Evolutionary conservation across 768 basidiomycete genomes (phyloP).

Genomic region (Mycena leptocephala): DNA sequence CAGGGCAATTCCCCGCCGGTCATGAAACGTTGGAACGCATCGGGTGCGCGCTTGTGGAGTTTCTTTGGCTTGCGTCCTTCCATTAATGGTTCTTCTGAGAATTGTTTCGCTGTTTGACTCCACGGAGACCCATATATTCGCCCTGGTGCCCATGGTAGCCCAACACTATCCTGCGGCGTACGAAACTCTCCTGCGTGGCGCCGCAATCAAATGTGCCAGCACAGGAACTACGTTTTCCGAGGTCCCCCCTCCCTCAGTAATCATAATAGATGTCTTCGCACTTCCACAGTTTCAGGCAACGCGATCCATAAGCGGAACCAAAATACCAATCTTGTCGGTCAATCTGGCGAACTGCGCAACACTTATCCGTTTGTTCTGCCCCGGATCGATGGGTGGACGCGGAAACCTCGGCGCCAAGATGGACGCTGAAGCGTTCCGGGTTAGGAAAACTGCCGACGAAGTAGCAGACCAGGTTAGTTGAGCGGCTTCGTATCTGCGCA

Average conservation of each 20-base stretch:
- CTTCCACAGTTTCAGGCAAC: not conserved
- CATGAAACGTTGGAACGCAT: not conserved
- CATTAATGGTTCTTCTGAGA: not conserved
- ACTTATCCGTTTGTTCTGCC: not conserved
- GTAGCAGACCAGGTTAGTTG: constrained; percentile 3
- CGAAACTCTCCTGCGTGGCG: not conserved
- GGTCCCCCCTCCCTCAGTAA: not conserved
- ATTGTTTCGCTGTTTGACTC: constrained; percentile 4
- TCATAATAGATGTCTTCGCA: constrained; percentile 9
- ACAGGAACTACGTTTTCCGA: not conserved
- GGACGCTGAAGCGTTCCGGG: not conserved
- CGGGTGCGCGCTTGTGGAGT: not conserved
- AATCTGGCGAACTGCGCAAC: not conserved
- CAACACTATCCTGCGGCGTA: not conserved
- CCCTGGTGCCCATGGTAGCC: not conserved
- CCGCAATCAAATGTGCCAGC: constrained; percentile 1
- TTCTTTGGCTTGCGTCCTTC: too few species aligned
- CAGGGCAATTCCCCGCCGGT: not conserved
- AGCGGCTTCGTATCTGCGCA: not conserved
- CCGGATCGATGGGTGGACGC: not conserved
- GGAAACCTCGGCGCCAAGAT: not conserved
- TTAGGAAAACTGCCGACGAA: not conserved
- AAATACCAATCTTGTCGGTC: not conserved
- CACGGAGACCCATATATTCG: not conserved
- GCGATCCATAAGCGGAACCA: not conserved